phyloP scores from a whole-genome alignment of 2,329 filamentous ascomycete species.

The Phyllosticta capitalensis region DNA sequence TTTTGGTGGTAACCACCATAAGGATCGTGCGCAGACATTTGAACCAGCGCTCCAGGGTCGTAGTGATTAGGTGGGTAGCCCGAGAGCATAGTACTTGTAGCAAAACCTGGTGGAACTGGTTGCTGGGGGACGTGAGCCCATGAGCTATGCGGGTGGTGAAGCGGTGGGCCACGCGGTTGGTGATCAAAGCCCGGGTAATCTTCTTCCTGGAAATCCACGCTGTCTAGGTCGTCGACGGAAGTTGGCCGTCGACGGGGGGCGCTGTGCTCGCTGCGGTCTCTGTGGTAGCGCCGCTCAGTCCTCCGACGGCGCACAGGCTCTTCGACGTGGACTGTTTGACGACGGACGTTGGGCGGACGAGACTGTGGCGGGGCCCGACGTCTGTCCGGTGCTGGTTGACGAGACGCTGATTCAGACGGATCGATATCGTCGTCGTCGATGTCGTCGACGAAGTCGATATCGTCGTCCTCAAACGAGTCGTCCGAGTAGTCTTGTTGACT shows the following conservation, averaged over 20 bases:
- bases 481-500: slow-evolving; percentile 25
- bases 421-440: slow-evolving; percentile 38
- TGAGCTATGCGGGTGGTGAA: slow-evolving; percentile 26
- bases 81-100: slow-evolving; percentile 29
- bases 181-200: slow-evolving; percentile 33
- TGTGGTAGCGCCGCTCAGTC: slow-evolving; percentile 22
- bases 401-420: slow-evolving; percentile 41
- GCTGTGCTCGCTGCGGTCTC: slow-evolving; percentile 13
- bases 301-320: slow-evolving; percentile 17
- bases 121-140: slow-evolving; percentile 28
- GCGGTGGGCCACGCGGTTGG: slow-evolving; percentile 22
- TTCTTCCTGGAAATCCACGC: slow-evolving; percentile 38
- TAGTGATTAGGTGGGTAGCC: slow-evolving; percentile 22
- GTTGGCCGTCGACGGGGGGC: slow-evolving; percentile 21
- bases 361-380: slow-evolving; percentile 23
- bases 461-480: slow-evolving; percentile 22
- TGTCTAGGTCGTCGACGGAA: slow-evolving; percentile 30
- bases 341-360: slow-evolving; percentile 24
- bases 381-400: slow-evolving; percentile 14
- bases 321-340: slow-evolving; percentile 16
- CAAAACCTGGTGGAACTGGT: slow-evolving; percentile 14
- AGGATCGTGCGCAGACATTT: slow-evolving; percentile 25
- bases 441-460: slow-evolving; percentile 30
- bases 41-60: slow-evolving; percentile 21
- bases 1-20: slow-evolving; percentile 28